phyloP scores from a whole-genome alignment of 257 asterid genomes.

The Catharanthus roseus region DNA sequence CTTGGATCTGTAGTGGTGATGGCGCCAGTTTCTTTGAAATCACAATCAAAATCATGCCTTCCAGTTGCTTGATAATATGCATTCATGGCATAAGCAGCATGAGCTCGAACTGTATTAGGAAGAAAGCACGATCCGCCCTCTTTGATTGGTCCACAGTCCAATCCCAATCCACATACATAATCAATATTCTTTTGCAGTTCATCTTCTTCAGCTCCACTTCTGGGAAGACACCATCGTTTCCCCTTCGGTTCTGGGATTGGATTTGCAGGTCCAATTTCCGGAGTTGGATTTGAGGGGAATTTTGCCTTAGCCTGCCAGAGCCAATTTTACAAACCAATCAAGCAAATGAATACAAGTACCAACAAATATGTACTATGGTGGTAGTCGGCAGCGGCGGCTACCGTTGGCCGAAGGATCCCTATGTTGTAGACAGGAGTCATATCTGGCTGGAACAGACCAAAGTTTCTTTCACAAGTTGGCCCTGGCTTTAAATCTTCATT shows the following conservation, averaged over 20 bases:
- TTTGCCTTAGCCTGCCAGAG: slow-evolving; percentile 38
- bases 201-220: slow-evolving; percentile 25
- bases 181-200: slow-evolving; percentile 37
- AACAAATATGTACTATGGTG: slow-evolving; percentile 19
- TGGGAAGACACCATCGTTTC: slow-evolving; percentile 40
- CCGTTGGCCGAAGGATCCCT: slow-evolving; percentile 44
- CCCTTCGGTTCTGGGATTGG: slow-evolving; percentile 18
- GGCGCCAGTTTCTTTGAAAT: slow-evolving; percentile 30
- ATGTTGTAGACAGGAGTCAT: slow-evolving; percentile 48
- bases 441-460: slow-evolving; percentile 45
- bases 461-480: slow-evolving; percentile 59
- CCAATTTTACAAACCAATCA: slow-evolving; percentile 34
- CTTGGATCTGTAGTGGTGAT: slow-evolving; percentile 36
- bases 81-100: slow-evolving; percentile 48
- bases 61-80: slow-evolving; percentile 27
- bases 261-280: slow-evolving; percentile 12
- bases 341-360: slow-evolving; percentile 26
- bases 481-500: slow-evolving; percentile 73
- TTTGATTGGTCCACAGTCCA: slow-evolving; percentile 36
- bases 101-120: slow-evolving; percentile 39
- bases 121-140: slow-evolving; percentile 31
- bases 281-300: slow-evolving; percentile 19
- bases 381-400: slow-evolving; percentile 26
- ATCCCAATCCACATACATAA: slow-evolving; percentile 40
- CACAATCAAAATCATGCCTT: slow-evolving; percentile 35